Percentiles rank a stretch among this genome's conserved stretches.
phyloP scores from a whole-genome alignment of 2,329 filamentous ascomycete species.

The Blastomyces gilchristii region DNA sequence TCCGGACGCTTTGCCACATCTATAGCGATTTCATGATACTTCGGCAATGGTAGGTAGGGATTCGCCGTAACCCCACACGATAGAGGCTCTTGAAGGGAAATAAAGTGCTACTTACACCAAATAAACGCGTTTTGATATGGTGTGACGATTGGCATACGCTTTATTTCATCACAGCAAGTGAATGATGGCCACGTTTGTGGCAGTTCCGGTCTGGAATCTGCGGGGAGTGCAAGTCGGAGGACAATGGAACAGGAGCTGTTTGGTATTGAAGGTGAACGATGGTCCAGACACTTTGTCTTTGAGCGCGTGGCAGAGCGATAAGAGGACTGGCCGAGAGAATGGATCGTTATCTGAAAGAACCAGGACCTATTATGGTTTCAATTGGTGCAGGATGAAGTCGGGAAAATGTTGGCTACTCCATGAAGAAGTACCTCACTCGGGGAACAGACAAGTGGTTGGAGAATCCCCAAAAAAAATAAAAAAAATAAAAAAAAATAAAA shows the following conservation, averaged over 20 bases:
- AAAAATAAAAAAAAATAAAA: not conserved
- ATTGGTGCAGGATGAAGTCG: not conserved
- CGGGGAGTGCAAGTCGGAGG: conserved; percentile 2
- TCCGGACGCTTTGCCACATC: not conserved
- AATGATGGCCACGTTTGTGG: not conserved
- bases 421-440: too few relatives aligned
- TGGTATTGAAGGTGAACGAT: not conserved
- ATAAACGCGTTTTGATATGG: not conserved
- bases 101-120: conserved; percentile 1
- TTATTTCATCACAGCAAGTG: not conserved
- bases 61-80: not conserved
- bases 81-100: not conserved
- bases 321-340: not conserved
- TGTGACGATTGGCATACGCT: not conserved
- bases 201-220: not conserved
- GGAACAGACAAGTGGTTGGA: not conserved
- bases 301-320: not conserved
- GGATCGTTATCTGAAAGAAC: not conserved
- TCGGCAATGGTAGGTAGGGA: not conserved
- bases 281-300: not conserved
- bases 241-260: not conserved
- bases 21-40: not conserved
- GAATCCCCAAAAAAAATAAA: not conserved
- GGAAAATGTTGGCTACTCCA: not conserved
- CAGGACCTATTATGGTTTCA: not conserved